Evolutionary conservation across 2,329 filamentous ascomycete species (phyloP), one percentile per base, ranked within the genome.

Genomic region (Fusarium tanahbumbuense): DNA sequence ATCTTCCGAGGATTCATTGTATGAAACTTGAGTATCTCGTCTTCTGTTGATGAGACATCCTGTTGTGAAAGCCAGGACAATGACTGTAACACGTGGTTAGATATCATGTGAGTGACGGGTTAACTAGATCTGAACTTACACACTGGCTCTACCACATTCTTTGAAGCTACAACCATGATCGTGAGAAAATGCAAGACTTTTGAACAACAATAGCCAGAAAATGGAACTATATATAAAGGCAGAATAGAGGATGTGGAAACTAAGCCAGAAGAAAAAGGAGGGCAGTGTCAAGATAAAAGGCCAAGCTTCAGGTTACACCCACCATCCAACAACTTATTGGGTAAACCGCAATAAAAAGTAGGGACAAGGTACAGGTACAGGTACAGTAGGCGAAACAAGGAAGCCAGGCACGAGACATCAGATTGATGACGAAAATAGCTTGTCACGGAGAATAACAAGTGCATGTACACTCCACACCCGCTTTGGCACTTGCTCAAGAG

Each of bases 21-120:
- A 65, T 8, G 55, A 28, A 3, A 42, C 6, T 30, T 56, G 60
- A 15, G 23, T 52, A 15, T 54, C 23, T 23, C 67, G 48, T 34
- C 70, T 68, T 44, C 73, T 66, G 22, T 75, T 75, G 56, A 75
- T 71, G 12, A 75, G 72, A 34, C 73, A 75, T 56, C 70, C 73
- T 42, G 58, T 42, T 9, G 71, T 74, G 28, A 75, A 75, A 4
- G 44, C 68, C 11, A 68, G 22, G 28, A 67, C 71, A 40, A 75
- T 73, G 49, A 75, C 73, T 75, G 6, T 20, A 20, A 6, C 13
- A 0, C 10, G 6, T 16, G 7, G 12, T 52, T 41, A 52, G 49
- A 52, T n/a, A 12, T 48, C 0, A 45, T 6, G 55, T n/a, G 44
- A 12, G 10, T 25, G 23, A 6, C 44, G 22, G 6, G 12, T 23